These are phyloP conservation scores for Aspergillus sp. DNA, from an alignment of 2,329 filamentous ascomycete genomes.

Conservation along the genomic window DNA sequence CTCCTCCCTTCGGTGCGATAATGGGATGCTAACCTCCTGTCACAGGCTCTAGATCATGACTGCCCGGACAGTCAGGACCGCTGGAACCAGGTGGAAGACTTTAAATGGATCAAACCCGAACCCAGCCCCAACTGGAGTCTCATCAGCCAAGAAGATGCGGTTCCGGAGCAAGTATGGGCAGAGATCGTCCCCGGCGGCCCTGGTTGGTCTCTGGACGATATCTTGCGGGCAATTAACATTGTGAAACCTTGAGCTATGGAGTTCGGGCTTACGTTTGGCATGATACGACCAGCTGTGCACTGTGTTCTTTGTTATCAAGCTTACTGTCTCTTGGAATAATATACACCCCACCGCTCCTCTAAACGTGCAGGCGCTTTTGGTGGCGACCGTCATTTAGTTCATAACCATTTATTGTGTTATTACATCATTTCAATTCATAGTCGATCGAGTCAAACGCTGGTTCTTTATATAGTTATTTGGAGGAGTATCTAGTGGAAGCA, in stretches of 20 bases:
- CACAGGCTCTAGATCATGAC: constrained; percentile 31
- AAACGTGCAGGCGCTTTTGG: constrained; percentile 1
- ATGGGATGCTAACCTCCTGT: constrained; percentile 6
- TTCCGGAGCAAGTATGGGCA: constrained; percentile 67
- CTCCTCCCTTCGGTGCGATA: too few relatives aligned
- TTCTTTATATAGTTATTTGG: too few relatives aligned
- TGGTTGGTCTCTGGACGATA: constrained; percentile 62
- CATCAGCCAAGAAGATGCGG: constrained; percentile 59
- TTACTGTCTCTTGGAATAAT: constrained; percentile 1
- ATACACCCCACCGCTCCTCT: too few relatives aligned
- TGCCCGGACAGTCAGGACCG: constrained; percentile 55
- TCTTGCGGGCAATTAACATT: constrained; percentile 49
- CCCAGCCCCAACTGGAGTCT: constrained; percentile 85
- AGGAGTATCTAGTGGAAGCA: too few relatives aligned
- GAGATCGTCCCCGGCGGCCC: constrained; percentile 64
- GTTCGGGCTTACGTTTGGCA: neutral
- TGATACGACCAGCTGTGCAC: neutral
- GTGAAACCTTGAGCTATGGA: constrained; percentile 3
- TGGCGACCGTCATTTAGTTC: too few relatives aligned
- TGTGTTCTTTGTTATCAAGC: neutral
- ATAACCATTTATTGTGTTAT: too few relatives aligned
- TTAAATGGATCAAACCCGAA: constrained; percentile 90
- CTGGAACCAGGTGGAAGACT: constrained; percentile 93
- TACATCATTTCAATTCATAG: too few relatives aligned
- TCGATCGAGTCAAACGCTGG: too few relatives aligned